Evolutionary conservation across 2,329 filamentous ascomycete species (phyloP), one percentile per base, ranked within the genome.

Genomic region (Teratosphaeria destructans): DNA sequence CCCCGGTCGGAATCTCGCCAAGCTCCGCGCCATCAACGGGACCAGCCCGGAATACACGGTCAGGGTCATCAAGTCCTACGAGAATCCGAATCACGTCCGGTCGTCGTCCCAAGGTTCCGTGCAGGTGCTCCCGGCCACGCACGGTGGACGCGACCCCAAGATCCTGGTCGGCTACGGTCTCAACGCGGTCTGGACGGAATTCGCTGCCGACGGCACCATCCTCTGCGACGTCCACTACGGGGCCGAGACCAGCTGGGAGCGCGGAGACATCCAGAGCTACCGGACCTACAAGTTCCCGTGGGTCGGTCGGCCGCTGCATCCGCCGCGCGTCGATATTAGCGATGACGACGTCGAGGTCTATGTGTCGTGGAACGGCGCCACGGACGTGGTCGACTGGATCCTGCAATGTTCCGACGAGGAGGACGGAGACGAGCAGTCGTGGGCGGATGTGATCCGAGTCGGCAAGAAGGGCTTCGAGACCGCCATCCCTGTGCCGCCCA

Each of bases 111-210:
- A 81, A 63, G 78, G 78, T 1, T 78, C 75, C 52, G 77, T 80
- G 32, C 82, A 85, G 62, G 65, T 81, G 1, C 73, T 85, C 0
- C 75, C 78, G 0, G 78, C 78, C 54, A 76, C 76, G n/a, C 43
- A 49, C 11, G 53, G 53, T 1, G 78, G 77, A 29, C 57, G 61
- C 53, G 66, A 69, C 55, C 61, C 67, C 7, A 80, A 82, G 59
- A 76, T 79, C 2, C 67, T 85, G 11, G 76, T 85, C 19, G 80
- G 81, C 59, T 85, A 81, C 78, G 82, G 82, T 3, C 65, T 73
- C 43, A 66, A 69, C 19, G 67, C 68, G 0, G 69, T 73, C 8
- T 72, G 71, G 12, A 75, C 75, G 0, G 75, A 77, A 57, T 65
- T 77, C 62, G 72, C 72, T 0, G 62, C 71, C 1, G 74, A 77